Percentiles rank a stretch among this genome's conserved stretches.
Evolutionary conservation across 768 basidiomycete genomes (phyloP).

Genomic region (Boletus insuetus): DNA sequence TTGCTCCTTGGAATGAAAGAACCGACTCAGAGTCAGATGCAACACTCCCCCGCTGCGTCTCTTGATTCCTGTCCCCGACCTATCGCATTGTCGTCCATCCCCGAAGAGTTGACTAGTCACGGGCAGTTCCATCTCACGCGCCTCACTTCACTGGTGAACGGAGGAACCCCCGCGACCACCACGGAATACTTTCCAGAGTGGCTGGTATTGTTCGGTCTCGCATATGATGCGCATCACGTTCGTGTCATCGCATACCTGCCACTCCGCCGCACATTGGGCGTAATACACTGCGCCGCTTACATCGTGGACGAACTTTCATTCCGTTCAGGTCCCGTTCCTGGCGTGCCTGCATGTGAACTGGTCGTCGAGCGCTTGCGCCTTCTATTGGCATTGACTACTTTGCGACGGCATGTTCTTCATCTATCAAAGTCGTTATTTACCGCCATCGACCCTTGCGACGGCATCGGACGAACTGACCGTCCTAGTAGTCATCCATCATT

Average conservation of each 20-base stretch:
- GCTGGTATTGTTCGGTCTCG: constrained; percentile 25
- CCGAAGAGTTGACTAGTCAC: constrained; percentile 9
- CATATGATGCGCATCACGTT: constrained; percentile 16
- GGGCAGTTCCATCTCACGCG: constrained; percentile 10
- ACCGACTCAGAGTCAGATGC: not conserved
- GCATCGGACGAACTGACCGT: not conserved
- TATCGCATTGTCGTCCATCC: constrained; percentile 1
- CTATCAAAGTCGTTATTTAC: constrained; percentile 17
- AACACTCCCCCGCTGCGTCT: not conserved
- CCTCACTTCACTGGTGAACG: constrained; percentile 9
- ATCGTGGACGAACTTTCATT: constrained; percentile 24
- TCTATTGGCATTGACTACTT: constrained; percentile 13
- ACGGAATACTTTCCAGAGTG: constrained; percentile 21
- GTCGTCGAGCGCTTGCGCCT: constrained; percentile 20
- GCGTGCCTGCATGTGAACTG: constrained; percentile 4
- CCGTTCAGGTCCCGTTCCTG: not conserved
- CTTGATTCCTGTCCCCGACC: not conserved
- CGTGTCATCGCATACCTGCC: constrained; percentile 24
- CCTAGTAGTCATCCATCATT: not conserved
- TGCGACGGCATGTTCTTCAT: constrained; percentile 19
- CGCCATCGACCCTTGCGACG: not conserved
- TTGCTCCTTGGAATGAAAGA: constrained; percentile 21
- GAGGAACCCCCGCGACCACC: not conserved
- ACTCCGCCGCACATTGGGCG: not conserved
- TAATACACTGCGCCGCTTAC: constrained; percentile 10